Evolutionary conservation across 2,329 filamentous ascomycete species (phyloP), one percentile per base, ranked within the genome.

Genomic region (Endoconidiophora polonica): DNA sequence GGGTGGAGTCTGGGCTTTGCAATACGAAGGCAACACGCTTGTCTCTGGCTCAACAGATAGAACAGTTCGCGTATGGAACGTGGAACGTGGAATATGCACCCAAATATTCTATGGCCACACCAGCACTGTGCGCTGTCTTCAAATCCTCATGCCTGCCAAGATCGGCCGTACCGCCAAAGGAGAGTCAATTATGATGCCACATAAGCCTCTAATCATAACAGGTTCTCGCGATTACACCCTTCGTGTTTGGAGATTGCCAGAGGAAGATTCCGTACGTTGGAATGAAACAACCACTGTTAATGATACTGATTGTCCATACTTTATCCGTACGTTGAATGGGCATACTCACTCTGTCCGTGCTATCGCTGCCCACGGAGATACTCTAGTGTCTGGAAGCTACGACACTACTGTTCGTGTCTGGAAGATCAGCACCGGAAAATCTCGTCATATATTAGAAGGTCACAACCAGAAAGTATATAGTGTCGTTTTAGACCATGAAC

Each of bases 61-160:
- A 44, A 94, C 91, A 9, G 91, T 98, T n/a, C 80, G 91, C n/a
- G 90, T 98, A 0, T 98, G 91, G 91, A 90, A 98, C 61, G 95
- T 98, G 55, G 86, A 94, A 60, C 83, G 83, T 58, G 91, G 88
- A 0, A 76, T 84, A 43, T 95, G 90, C 63, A 90, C 88, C 9
- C 91, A 98, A 61, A 82, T 94, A 0, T 98, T 98, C 62, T 88
- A 95, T 60, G 93, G 91, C 0, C 91, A 98, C 61, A 98, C 91
- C 7, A 96, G 90, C 40, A 98, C 91, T 12, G 91, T 98, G 3
- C 81, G 91, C 55, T 98, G 91, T 61, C 69, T 98, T 54, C 88
- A 96, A 61, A 96, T 98, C 51, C 70, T 98, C 41, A 83, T 94
- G 73, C 87, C 91, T 0, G 81, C 81, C 1, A 75, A 87, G 59